A percentile compares a stretch with the other conserved stretches of the same genome.
Conservation (phyloP, 2,329 filamentous ascomycete genomes). For the Aspergillus tanneri region DNA sequence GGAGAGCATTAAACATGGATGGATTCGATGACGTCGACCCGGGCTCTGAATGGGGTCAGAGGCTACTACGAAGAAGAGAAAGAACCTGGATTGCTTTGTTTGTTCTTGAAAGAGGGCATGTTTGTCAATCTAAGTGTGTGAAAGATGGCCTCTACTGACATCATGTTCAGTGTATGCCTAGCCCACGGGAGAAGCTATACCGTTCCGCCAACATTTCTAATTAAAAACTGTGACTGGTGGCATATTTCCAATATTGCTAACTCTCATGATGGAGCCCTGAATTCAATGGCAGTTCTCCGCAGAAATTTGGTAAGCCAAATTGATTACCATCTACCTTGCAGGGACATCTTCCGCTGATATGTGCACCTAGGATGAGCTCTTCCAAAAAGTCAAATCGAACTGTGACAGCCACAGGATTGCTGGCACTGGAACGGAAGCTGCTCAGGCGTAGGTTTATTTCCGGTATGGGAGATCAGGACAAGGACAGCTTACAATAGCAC, state of each 20-base stretch:
- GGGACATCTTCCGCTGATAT: slow-evolving; percentile 8
- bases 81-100: slow-evolving; percentile 70
- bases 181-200: slow-evolving; percentile 68
- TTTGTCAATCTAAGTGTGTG: not conserved
- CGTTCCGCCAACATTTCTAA: slow-evolving; percentile 63
- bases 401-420: slow-evolving; percentile 38
- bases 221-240: slow-evolving; percentile 69
- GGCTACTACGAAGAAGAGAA: slow-evolving; percentile 64
- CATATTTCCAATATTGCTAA: slow-evolving; percentile 64
- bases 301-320: slow-evolving; percentile 58
- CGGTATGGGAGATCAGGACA: not conserved
- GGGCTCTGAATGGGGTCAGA: slow-evolving; percentile 58
- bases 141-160: not conserved
- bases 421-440: slow-evolving; percentile 33
- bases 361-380: slow-evolving; percentile 30
- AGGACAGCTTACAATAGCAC: slow-evolving; percentile 7
- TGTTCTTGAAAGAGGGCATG: slow-evolving; percentile 66
- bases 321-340: not conserved
- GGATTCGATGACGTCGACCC: slow-evolving; percentile 65
- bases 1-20: slow-evolving; percentile 64
- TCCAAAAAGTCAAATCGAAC: slow-evolving; percentile 34
- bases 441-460: slow-evolving; percentile 30
- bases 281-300: slow-evolving; percentile 68
- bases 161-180: slow-evolving; percentile 57
- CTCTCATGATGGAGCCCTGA: slow-evolving; percentile 66